A percentile compares a stretch with the other conserved stretches of the same genome.
These are phyloP conservation scores for Linum tenue DNA, from an alignment of 345 rosid genomes.

Conservation along the genomic window DNA sequence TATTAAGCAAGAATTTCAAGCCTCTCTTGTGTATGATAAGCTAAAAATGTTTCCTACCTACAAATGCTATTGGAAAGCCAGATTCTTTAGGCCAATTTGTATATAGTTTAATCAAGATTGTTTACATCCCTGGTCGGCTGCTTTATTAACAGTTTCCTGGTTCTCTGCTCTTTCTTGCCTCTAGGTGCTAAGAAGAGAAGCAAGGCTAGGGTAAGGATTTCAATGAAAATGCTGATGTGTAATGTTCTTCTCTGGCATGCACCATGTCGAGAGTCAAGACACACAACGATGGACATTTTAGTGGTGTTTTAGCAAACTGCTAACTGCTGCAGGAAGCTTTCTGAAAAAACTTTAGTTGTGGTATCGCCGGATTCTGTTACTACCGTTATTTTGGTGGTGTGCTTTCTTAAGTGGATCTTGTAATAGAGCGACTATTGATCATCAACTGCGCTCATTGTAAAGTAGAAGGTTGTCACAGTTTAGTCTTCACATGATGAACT, in stretches of 20 bases:
- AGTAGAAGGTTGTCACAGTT: too few species aligned
- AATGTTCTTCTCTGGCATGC: background rate
- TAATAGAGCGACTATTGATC: too few species aligned
- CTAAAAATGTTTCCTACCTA: background rate
- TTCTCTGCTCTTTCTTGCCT: background rate
- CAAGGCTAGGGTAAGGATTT: conserved; percentile 44
- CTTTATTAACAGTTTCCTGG: background rate
- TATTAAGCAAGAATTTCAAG: background rate
- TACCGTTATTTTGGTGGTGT: too few species aligned
- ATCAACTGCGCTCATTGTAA: too few species aligned
- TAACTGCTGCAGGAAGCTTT: too few species aligned
- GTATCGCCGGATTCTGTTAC: too few species aligned
- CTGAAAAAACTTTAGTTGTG: too few species aligned
- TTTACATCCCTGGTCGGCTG: too few species aligned
- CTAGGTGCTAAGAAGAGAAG: conserved; percentile 79
- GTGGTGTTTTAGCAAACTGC: too few species aligned
- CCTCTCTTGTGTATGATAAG: background rate
- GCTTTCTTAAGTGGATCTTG: too few species aligned
- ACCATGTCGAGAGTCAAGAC: background rate
- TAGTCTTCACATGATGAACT: too few species aligned
- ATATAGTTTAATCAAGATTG: background rate
- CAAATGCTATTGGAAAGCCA: too few species aligned
- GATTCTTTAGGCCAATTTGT: background rate
- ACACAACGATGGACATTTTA: background rate
- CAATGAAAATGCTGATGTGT: background rate